phyloP scores from a whole-genome alignment of 768 basidiomycete species.

The Suillus placidus region DNA sequence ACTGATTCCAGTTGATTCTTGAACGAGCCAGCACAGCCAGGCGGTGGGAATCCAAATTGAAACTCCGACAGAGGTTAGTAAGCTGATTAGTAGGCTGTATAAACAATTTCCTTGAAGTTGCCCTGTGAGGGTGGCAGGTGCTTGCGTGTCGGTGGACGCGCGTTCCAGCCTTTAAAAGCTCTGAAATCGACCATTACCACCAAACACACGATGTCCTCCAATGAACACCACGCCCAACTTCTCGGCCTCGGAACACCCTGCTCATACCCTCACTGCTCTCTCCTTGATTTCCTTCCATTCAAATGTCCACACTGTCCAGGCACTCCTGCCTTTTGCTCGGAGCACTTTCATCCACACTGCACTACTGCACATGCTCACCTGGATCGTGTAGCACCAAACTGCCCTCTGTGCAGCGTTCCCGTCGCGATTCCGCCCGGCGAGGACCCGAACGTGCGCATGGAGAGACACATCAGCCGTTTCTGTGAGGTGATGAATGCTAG shows the following conservation, averaged over 20 bases:
- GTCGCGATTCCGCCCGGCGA: slow-evolving; percentile 76
- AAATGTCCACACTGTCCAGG: slow-evolving; percentile 75
- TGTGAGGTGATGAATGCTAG: slow-evolving; percentile 73
- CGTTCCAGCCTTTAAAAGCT: slow-evolving; percentile 27
- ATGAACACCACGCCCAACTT: slow-evolving; percentile 55
- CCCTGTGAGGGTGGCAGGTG: slow-evolving; percentile 1
- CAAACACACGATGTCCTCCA: slow-evolving; percentile 26
- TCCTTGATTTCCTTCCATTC: slow-evolving; percentile 86
- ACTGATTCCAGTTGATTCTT: too few species aligned
- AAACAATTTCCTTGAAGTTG: background rate
- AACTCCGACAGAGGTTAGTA: too few species aligned
- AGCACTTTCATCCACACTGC: slow-evolving; percentile 73
- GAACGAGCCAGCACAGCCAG: too few species aligned
- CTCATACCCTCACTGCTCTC: slow-evolving; percentile 61
- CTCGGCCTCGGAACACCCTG: slow-evolving; percentile 75
- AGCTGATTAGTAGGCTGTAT: background rate
- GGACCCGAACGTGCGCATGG: slow-evolving; percentile 84
- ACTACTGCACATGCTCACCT: slow-evolving; percentile 63
- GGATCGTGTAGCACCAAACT: slow-evolving; percentile 77
- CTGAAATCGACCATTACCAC: slow-evolving; percentile 5
- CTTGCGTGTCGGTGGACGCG: slow-evolving; percentile 30
- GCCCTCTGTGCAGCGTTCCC: slow-evolving; percentile 77
- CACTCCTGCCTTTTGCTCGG: slow-evolving; percentile 66
- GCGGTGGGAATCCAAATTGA: too few species aligned
- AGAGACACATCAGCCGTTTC: slow-evolving; percentile 65